Evolutionary conservation across 2,329 filamentous ascomycete genomes (phyloP).

Genomic region (Penicillium sclerotigenum): DNA sequence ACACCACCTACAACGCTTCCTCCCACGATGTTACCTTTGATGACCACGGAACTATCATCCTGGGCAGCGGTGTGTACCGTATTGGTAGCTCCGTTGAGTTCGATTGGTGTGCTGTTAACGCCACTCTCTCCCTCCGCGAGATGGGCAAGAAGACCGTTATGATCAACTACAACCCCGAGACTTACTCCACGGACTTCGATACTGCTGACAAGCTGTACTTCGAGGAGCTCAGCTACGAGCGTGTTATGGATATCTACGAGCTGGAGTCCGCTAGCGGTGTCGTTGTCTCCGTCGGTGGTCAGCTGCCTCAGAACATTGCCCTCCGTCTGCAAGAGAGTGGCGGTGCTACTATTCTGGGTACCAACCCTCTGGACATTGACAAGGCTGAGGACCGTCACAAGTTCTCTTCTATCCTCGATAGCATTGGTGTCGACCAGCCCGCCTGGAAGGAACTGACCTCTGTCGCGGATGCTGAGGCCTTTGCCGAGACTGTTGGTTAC

Average conservation of each 20-base stretch:
- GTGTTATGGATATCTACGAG: conserved; percentile 98
- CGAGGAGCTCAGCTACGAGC: conserved; percentile 92
- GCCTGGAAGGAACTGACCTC: conserved; percentile 97
- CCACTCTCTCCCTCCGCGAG: conserved; percentile 73
- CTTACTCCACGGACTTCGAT: conserved; percentile 79
- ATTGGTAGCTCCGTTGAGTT: conserved; percentile 98
- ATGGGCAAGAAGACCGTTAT: conserved; percentile 97
- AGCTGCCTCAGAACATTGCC: conserved; percentile 96
- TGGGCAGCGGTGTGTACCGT: conserved; percentile 94
- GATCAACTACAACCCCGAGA: conserved; percentile 92
- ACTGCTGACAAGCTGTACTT: conserved; percentile 91
- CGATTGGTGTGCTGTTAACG: conserved; percentile 95
- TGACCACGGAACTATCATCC: conserved; percentile 82
- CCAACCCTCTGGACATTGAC: conserved; percentile 90
- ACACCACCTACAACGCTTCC: conserved; percentile 96
- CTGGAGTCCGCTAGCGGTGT: conserved; percentile 81
- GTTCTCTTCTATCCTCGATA: conserved; percentile 95
- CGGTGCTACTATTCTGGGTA: conserved; percentile 85
- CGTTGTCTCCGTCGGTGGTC: conserved; percentile 92
- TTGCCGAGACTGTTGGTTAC: conserved; percentile 81
- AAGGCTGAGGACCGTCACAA: conserved; percentile 98
- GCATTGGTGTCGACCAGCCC: conserved; percentile 93
- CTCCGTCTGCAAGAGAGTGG: conserved; percentile 89
- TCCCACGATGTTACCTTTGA: conserved; percentile 92
- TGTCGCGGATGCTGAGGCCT: conserved; percentile 79